phyloP scores from a whole-genome alignment of 306 rosid genomes.

The Prunus mume region DNA sequence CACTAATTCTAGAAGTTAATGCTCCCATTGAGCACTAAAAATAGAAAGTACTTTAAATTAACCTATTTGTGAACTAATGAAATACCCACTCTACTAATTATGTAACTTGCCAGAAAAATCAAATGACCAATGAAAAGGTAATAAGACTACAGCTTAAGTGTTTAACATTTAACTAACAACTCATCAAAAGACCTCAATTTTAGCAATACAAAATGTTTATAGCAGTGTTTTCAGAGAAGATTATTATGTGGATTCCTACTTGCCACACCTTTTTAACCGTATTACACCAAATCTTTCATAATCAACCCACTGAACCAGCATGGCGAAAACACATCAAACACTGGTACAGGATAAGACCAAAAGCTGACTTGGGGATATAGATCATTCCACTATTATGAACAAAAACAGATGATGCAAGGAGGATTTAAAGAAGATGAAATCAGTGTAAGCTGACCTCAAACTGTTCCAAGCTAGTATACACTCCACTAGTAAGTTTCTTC shows the following conservation, averaged over 20 bases:
- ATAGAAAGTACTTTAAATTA: neutral
- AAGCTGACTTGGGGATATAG: neutral
- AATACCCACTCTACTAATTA: neutral
- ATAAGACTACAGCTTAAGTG: neutral
- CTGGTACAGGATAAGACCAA: neutral
- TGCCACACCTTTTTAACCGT: neutral
- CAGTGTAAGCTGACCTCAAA: conserved; percentile 48
- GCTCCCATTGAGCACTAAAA: neutral
- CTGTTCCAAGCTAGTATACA: conserved; percentile 51
- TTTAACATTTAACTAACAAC: neutral
- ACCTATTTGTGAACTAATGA: neutral
- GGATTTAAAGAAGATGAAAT: conserved; percentile 8
- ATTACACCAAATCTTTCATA: neutral
- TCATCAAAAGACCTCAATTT: neutral
- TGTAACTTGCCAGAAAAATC: neutral
- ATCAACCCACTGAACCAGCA: neutral
- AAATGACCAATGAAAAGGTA: neutral
- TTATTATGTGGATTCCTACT: neutral
- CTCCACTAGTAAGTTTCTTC: conserved; percentile 48
- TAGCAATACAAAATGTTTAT: neutral
- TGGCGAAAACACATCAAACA: neutral
- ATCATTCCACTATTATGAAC: neutral
- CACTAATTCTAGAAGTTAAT: neutral
- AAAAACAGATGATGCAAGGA: neutral
- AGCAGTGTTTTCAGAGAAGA: neutral